phyloP scores from a whole-genome alignment of 192 early-diverging fungal genomes.

The Gigaspora rosea region DNA sequence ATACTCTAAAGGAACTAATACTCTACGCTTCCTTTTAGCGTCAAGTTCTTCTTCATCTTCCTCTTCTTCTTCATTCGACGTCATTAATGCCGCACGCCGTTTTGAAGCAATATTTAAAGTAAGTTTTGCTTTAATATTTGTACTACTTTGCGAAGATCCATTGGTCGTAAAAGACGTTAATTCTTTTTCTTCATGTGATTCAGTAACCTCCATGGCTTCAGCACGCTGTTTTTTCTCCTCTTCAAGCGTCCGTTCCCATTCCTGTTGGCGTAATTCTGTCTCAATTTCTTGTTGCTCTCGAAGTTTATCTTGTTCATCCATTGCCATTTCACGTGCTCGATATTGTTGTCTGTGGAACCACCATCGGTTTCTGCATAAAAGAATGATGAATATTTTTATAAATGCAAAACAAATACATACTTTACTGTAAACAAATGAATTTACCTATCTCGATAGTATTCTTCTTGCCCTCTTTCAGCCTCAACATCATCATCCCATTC shows the following conservation, averaged over 20 bases:
- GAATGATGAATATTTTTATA: background rate
- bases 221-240: conserved; percentile 38
- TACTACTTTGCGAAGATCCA: conserved; percentile 31
- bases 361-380: conserved; percentile 63
- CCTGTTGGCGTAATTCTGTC: conserved; percentile 39
- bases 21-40: conserved; percentile 46
- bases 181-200: conserved; percentile 10
- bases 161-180: conserved; percentile 13
- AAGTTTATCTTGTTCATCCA: conserved; percentile 67
- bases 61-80: conserved; percentile 31
- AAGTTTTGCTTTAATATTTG: conserved; percentile 17
- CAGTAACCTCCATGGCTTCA: conserved; percentile 31
- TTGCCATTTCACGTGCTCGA: conserved; percentile 67
- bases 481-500: conserved; percentile 80
- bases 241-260: conserved; percentile 32
- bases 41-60: conserved; percentile 59
- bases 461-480: conserved; percentile 56
- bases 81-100: conserved; percentile 34
- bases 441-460: conserved; percentile 81
- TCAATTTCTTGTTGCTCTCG: conserved; percentile 52
- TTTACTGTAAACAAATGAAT: background rate
- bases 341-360: conserved; percentile 62
- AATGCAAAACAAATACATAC: no score
- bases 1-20: conserved; percentile 54
- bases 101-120: conserved; percentile 37